phyloP scores from a whole-genome alignment of 2,329 filamentous ascomycete genomes.

The Didymella sp. region DNA sequence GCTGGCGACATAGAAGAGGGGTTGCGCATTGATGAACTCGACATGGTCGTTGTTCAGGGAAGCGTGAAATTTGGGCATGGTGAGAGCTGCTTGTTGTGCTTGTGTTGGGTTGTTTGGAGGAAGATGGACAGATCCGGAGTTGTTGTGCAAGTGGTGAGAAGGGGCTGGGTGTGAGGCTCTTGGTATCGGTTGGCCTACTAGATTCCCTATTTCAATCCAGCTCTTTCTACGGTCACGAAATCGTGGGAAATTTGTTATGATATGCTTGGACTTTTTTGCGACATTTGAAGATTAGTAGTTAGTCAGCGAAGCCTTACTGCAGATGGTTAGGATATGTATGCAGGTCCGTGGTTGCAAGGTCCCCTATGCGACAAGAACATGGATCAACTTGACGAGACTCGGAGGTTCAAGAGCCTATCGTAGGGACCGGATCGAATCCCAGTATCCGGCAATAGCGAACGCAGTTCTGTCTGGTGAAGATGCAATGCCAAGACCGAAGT shows the following conservation, averaged over 20 bases:
- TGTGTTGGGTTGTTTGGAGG: neutral
- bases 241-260: neutral
- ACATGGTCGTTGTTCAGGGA: conserved; percentile 63
- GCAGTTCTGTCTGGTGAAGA: no score
- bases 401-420: no score
- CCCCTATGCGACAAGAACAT: no score
- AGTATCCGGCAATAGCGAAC: no score
- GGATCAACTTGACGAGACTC: no score
- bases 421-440: no score
- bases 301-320: conserved; percentile 18
- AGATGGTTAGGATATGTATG: conserved; percentile 5
- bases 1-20: conserved; percentile 77
- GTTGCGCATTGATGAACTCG: conserved; percentile 70
- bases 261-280: conserved; percentile 9
- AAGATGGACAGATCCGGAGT: neutral
- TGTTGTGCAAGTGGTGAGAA: neutral
- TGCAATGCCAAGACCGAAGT: conserved; percentile 11
- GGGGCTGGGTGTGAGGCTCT: neutral
- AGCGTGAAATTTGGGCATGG: conserved; percentile 67
- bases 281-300: conserved; percentile 16
- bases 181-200: neutral
- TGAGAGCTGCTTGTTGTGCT: neutral
- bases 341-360: neutral
- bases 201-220: neutral
- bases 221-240: neutral